Evolutionary conservation across 75 land plant genomes (phyloP).

Genomic region (Cupressus sempervirens): DNA sequence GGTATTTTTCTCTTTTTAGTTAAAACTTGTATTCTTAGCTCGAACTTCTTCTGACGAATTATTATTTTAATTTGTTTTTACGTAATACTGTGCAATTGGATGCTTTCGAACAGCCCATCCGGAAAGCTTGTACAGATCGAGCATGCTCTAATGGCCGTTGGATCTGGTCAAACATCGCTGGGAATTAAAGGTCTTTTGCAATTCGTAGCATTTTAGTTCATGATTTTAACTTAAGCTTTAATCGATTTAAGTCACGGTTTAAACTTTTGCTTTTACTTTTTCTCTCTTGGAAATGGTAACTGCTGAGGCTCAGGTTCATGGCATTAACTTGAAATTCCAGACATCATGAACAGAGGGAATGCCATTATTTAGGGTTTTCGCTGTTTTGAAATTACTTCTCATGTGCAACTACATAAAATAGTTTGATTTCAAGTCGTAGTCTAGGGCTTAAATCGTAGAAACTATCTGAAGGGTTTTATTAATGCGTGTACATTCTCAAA

Average conservation of each 20-base stretch:
- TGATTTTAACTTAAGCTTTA: not conserved
- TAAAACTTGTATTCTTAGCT: not conserved
- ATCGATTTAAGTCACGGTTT: no score
- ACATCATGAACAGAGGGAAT: not conserved
- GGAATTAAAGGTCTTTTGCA: slow-evolving; percentile 78
- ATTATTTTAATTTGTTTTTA: not conserved
- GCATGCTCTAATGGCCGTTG: slow-evolving; percentile 91
- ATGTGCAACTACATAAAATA: not conserved
- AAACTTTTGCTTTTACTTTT: not conserved
- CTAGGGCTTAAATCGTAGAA: not conserved
- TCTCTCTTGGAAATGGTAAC: not conserved
- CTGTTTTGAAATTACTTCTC: not conserved
- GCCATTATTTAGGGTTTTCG: not conserved
- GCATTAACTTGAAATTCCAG: not conserved
- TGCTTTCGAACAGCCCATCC: slow-evolving; percentile 56
- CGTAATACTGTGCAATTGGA: not conserved
- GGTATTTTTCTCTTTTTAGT: slow-evolving; percentile 16
- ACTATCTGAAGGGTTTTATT: not conserved
- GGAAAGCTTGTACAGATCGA: slow-evolving; percentile 99
- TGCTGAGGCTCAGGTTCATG: not conserved
- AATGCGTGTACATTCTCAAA: not conserved
- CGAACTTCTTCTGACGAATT: not conserved
- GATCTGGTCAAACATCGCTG: slow-evolving; percentile 93
- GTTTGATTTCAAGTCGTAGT: not conserved
- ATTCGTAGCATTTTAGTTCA: not conserved